Conservation (phyloP, 768 basidiomycete genomes). For the Strobilomyces confusus region DNA sequence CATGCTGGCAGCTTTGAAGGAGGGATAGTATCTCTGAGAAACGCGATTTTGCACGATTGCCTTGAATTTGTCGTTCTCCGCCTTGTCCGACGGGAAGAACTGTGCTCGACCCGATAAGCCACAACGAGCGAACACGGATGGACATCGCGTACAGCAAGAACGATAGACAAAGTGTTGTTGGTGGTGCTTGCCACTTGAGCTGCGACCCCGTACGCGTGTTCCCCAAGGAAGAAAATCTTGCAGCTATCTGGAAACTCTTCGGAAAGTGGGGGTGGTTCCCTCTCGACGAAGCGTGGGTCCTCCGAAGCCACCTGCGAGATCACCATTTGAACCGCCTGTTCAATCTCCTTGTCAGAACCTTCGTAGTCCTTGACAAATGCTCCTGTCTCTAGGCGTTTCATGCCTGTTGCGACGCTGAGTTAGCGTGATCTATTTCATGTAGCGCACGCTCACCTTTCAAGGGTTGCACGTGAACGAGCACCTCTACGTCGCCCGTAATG, state of each 20-base stretch:
- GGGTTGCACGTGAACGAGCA: constrained; percentile 84
- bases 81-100: constrained; percentile 85
- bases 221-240: constrained; percentile 94
- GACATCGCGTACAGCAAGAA: constrained; percentile 74
- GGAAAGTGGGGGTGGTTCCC: constrained; percentile 71
- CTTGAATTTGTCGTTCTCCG: constrained; percentile 78
- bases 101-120: constrained; percentile 26
- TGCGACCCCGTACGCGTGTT: constrained; percentile 93
- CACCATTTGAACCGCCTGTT: constrained; percentile 85
- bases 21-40: constrained; percentile 65
- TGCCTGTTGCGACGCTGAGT: constrained; percentile 44
- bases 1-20: constrained; percentile 72
- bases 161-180: constrained; percentile 68
- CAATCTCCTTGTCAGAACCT: constrained; percentile 70
- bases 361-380: constrained; percentile 97
- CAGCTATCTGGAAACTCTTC: constrained; percentile 89
- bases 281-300: constrained; percentile 84
- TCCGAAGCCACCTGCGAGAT: constrained; percentile 79
- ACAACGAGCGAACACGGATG: background rate
- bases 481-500: constrained; percentile 74
- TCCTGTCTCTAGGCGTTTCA: constrained; percentile 84
- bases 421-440: background rate
- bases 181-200: constrained; percentile 80
- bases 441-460: constrained; percentile 64
- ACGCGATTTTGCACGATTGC: constrained; percentile 49